Conservation (phyloP, 1,139 yeast species). For the Oligophagozyma castellii region DNA sequence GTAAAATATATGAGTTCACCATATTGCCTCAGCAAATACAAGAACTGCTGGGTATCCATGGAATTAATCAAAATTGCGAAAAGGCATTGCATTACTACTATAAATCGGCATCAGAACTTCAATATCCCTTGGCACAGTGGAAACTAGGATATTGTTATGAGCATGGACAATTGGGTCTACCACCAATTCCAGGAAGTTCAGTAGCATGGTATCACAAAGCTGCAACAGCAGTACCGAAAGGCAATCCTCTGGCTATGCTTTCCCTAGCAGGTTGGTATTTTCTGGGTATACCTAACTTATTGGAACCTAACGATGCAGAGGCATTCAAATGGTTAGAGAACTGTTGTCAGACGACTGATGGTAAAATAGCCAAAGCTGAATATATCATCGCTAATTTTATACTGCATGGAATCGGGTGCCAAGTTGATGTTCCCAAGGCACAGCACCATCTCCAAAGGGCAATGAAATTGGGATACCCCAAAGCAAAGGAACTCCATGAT, state of each 20-base stretch:
- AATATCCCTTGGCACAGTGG: conserved; percentile 73
- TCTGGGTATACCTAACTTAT: conserved; percentile 62
- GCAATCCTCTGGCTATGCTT: conserved; percentile 79
- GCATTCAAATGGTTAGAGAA: conserved; percentile 58
- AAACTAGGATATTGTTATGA: conserved; percentile 81
- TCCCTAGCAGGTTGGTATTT: conserved; percentile 89
- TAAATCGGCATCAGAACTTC: conserved; percentile 55
- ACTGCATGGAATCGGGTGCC: conserved; percentile 66
- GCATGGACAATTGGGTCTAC: conserved; percentile 61
- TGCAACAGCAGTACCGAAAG: conserved; percentile 33
- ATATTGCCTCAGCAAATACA: conserved; percentile 10
- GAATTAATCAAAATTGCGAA: conserved; percentile 30
- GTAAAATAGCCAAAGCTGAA: conserved; percentile 69
- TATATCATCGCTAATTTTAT: conserved; percentile 72
- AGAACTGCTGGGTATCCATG: conserved; percentile 8
- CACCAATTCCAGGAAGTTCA: conserved; percentile 55
- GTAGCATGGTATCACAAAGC: conserved; percentile 86
- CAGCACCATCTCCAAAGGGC: conserved; percentile 43
- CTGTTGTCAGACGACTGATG: conserved; percentile 71
- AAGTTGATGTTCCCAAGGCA: conserved; percentile 34
- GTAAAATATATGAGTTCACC: conserved; percentile 56
- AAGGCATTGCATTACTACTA: conserved; percentile 57
- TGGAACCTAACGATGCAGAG: conserved; percentile 58
- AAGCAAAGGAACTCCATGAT: conserved; percentile 27
- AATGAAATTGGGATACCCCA: conserved; percentile 44